Base-by-base conservation (phyloP, 768 basidiomycete species). In the Boletus rubescentipes region DNA sequence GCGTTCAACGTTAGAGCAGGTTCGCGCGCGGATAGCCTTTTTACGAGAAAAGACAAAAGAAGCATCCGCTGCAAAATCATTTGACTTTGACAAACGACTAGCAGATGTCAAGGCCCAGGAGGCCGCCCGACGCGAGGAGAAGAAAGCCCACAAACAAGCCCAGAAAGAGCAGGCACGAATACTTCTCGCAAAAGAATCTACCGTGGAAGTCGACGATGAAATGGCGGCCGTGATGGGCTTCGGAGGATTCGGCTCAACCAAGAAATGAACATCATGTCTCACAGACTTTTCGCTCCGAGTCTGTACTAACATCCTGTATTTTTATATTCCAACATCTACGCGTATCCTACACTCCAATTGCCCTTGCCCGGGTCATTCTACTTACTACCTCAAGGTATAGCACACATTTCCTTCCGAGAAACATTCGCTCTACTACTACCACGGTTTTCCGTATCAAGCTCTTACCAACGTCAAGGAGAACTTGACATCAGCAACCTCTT, bases 191-290 rank as follows among this genome's bases (percentile, higher is more conserved):
- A 78, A 82, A 59, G 80, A 77, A 36, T 66, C 73, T 0, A 63
- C 70, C 12, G 72, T 73, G 61, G 77, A 79, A 49, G 74, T 72
- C 51, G 84, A 85, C 51, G 69, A 78, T 54, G 86, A 89, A 57
- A 88, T 95, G 84, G 77, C 86, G 52, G 74, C 75, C 29, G 79
- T 91, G 75, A 95, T 96, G 93, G 94, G 94, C 32, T 97, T 97
- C 68, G 86, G 83, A 42, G 91, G 92, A 2, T 97, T 97, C 66
- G 92, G 91, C 37, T 76, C 88, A 26, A 82, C 83, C n/a, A 93
- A 93, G 73, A 91, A 87, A 70, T 92, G 69, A 80, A 32, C 37
- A 26, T n/a, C 32, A 2, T 16, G 8, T 11, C 4, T 10, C 12
- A 26, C 23, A 16, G 47, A 29, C 18, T 37, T 61, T 48, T 21